Evolutionary conservation across 2,329 filamentous ascomycete genomes (phyloP).

Genomic region (Aureobasidium sp.): DNA sequence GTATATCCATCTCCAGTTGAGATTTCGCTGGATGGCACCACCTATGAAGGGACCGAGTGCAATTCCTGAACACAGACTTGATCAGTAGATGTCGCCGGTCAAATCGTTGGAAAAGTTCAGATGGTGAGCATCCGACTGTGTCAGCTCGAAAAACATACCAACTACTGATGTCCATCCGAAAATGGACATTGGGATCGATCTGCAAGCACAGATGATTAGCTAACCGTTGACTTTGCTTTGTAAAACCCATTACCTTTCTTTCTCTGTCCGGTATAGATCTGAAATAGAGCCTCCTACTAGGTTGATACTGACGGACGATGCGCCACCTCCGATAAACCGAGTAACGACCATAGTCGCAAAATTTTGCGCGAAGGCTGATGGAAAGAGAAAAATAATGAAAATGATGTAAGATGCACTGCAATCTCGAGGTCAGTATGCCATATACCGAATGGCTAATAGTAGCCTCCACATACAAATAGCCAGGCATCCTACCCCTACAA

Average conservation of each 20-base stretch:
- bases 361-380: constrained; percentile 24
- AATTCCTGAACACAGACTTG: constrained; percentile 20
- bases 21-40: constrained; percentile 23
- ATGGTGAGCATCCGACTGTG: not conserved
- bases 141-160: not conserved
- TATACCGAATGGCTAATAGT: not conserved
- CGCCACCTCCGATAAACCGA: constrained; percentile 27
- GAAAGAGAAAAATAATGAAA: constrained; percentile 23
- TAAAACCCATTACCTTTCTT: constrained; percentile 20
- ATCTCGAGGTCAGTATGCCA: not conserved
- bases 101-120: not conserved
- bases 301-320: constrained; percentile 25
- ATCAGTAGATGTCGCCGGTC: not conserved
- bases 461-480: constrained; percentile 20
- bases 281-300: constrained; percentile 25
- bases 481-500: constrained; percentile 22
- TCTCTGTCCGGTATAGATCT: constrained; percentile 27
- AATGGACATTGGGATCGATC: constrained; percentile 25
- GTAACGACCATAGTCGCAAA: constrained; percentile 24
- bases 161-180: constrained; percentile 22
- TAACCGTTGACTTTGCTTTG: not conserved
- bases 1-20: constrained; percentile 27
- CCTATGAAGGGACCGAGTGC: constrained; percentile 30
- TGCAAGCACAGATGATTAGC: not conserved
- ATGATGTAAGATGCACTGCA: constrained; percentile 21